Evolutionary conservation across 768 basidiomycete species (phyloP), one percentile per base, ranked within the genome.

Genomic region (Kwoniella heveanensis): DNA sequence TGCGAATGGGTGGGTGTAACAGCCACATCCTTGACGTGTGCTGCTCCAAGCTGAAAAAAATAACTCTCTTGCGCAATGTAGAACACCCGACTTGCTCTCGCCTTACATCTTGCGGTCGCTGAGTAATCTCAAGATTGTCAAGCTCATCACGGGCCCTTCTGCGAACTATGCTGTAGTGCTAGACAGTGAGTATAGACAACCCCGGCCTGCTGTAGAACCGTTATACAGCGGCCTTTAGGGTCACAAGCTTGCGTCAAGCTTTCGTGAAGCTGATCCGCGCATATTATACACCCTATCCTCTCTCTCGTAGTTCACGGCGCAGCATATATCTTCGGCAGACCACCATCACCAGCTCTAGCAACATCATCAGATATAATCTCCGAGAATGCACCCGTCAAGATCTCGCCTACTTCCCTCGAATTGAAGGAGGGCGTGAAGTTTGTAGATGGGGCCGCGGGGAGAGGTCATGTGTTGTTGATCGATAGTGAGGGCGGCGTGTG

Each of bases 251-350:
- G n/a, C n/a, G n/a, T n/a, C n/a, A n/a, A n/a, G n/a, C 46, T 47
- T 5, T 47, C 19, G 27, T 32, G 22, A 19, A 36, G 39, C 19
- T 29, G 27, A 36, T 22, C 17, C 19, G 10, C 51, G 3, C 48
- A 6, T 24, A 7, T 44, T 4, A 22, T 13, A 22, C 25, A 36
- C 13, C 13, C 7, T 6, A 32, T 32, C 32, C 5, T 32, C 7
- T 32, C 13, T 32, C 5, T 32, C 13, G 7, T 25, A 76, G 72
- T 76, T 15, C 56, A 88, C 56, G 92, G 92, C 7, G 84, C 85
- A 39, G 95, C 92, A 9, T 93, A 91, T 88, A 80, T 97, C 70
- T 91, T 94, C 76, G 95, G 95, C 7, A 87, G 92, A 57, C 92
- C 91, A 79, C 86, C 86, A 44, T 87, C 83, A 61, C 82, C 85